Base-by-base conservation (phyloP, 2,329 filamentous ascomycete species). In the Colletotrichum sublineola region DNA sequence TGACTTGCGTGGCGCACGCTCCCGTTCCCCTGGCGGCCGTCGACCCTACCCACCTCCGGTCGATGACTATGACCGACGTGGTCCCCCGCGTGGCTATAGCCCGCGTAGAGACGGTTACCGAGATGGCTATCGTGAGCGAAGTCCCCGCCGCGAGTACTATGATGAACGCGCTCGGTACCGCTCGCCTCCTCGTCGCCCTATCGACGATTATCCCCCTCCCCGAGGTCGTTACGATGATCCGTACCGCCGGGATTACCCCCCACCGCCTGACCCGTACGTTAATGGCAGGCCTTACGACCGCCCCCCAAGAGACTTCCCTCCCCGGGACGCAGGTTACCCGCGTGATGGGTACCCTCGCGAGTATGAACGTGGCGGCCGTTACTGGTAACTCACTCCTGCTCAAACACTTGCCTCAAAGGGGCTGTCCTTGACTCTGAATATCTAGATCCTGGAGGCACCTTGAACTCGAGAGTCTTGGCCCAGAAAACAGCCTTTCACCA, bases 101-200 rank as follows among this genome's bases (percentile, higher is more conserved):
- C 95, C 95, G 74, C 92, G 93, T 75, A 91, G 93, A 29, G 86
- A 86, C 20, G 86, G 82, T 29, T 88, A 87, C 76, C 90, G 88
- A 62, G 91, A 93, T 74, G 91, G 93, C 75, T 97, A 97, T 83
- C 95, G 96, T 80, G 94, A 97, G 79, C 92, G 95, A 78, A 96
- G 94, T 79, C 93, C 93, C 69, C 92, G 93, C 73, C 92, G 94
- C 76, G 93, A 96, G 73, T 97, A 97, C 84, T 97, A 98, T 83
- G 92, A 94, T 58, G 94, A 96, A 75, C 91, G 93, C 79, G 91
- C 93, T 77, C 90, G 92, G 62, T 95, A 95, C 79, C 92, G 94
- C 70, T 94, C 94, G 68, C 94, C 94, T 73, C 93, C 93, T 56
- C 92, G 93, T 75, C 92, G 92, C 31, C 91, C 93, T 56, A 86